Evolutionary conservation across 495 filamentous ascomycete genomes (phyloP).

Genomic region (Patellaria atrata): DNA sequence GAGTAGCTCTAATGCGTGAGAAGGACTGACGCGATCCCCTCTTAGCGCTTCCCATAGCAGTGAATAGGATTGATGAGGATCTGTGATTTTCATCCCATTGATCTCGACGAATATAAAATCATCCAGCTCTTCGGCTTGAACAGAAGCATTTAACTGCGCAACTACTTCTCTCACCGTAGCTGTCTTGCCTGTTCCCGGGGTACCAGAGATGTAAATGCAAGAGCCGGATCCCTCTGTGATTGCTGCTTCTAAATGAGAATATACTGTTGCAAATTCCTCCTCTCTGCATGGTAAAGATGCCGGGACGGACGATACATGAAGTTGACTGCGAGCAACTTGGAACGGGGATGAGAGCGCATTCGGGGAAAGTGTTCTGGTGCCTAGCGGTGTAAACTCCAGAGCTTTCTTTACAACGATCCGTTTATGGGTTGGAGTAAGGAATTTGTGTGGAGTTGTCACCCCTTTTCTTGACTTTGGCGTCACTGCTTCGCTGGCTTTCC

Average conservation of each 20-base stretch:
- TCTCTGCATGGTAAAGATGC: constrained; percentile 81
- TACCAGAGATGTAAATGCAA: constrained; percentile 99
- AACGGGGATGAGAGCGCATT: constrained; percentile 77
- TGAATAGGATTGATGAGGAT: constrained; percentile 92
- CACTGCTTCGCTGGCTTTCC: constrained; percentile 33
- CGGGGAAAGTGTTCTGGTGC: constrained; percentile 72
- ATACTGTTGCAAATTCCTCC: constrained; percentile 79
- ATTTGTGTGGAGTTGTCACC: constrained; percentile 36
- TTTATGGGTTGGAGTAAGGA: constrained; percentile 60
- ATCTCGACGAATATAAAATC: constrained; percentile 99
- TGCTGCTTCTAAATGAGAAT: constrained; percentile 83
- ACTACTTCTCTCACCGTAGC: constrained; percentile 95
- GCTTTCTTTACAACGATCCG: constrained; percentile 76
- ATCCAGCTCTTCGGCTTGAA: constrained; percentile 81
- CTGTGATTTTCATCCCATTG: constrained; percentile 98
- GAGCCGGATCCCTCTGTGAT: constrained; percentile 86
- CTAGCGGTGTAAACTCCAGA: constrained; percentile 87
- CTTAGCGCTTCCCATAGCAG: constrained; percentile 93
- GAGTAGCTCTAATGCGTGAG: constrained; percentile 80
- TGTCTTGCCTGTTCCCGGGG: constrained; percentile 96
- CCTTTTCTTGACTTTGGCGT: constrained; percentile 45
- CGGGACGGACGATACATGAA: constrained; percentile 90
- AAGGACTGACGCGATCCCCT: constrained; percentile 79
- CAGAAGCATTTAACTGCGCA: constrained; percentile 69
- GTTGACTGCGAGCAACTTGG: constrained; percentile 70